Conservation (phyloP, 352 stramenopile species). For the Pythium apleroticum region DNA sequence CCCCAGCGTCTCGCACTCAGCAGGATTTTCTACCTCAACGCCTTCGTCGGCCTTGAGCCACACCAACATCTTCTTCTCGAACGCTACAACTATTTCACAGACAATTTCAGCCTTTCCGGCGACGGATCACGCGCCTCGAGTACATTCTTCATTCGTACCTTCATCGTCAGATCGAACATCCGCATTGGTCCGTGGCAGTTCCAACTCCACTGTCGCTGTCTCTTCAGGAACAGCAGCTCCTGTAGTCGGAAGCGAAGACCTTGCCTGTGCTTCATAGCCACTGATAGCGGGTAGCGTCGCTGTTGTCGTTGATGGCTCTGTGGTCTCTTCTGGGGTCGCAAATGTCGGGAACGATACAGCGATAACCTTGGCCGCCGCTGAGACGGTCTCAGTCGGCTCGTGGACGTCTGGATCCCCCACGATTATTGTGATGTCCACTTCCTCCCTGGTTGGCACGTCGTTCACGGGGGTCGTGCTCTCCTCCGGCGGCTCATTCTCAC, state of each 20-base stretch:
- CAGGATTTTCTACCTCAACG: conserved; percentile 44
- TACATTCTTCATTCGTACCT: too few species aligned
- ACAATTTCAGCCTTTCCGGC: background rate
- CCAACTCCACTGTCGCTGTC: background rate
- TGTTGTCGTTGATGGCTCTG: background rate
- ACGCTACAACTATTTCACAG: conserved; percentile 17
- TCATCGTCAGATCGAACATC: background rate
- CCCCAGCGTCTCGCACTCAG: conserved; percentile 35
- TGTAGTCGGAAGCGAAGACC: background rate
- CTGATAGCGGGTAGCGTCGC: background rate
- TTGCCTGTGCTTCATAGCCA: background rate
- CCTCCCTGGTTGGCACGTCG: background rate
- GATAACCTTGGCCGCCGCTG: background rate
- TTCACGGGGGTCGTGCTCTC: background rate
- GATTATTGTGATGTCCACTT: background rate
- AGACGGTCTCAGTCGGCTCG: background rate
- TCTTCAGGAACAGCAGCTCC: background rate
- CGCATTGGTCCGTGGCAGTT: background rate
- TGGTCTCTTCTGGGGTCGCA: background rate
- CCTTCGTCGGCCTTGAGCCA: conserved; percentile 58
- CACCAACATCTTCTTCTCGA: conserved; percentile 34
- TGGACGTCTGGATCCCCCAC: background rate
- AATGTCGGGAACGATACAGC: background rate
- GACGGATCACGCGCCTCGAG: too few species aligned
- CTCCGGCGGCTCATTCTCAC: background rate